Evolutionary conservation across 2,329 filamentous ascomycete genomes (phyloP).

Genomic region (Aspergillus awamori): DNA sequence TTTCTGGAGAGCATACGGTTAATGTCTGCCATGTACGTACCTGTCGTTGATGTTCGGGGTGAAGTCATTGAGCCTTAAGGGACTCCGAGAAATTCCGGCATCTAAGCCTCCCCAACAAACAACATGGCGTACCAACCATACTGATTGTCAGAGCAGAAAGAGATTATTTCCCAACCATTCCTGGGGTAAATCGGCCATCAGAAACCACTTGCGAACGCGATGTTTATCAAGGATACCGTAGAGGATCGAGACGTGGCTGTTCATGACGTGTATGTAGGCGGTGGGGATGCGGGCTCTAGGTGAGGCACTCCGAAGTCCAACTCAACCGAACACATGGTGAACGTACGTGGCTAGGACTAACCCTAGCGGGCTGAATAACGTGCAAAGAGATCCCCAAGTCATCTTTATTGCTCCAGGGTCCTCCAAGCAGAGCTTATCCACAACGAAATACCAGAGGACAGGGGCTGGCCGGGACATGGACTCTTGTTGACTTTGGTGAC

Average conservation of each 20-base stretch:
- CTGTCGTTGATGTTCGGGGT: neutral
- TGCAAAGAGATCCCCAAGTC: neutral
- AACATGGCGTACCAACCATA: neutral
- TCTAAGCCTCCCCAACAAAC: neutral
- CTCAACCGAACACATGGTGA: neutral
- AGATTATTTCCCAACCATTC: neutral
- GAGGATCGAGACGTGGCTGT: constrained; percentile 6
- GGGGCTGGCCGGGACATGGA: constrained; percentile 5
- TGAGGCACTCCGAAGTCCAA: constrained; percentile 7
- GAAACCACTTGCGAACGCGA: neutral
- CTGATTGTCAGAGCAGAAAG: neutral
- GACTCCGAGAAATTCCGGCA: neutral
- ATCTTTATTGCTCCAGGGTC: neutral
- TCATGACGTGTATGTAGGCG: constrained; percentile 15
- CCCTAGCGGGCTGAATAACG: neutral
- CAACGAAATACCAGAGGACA: neutral
- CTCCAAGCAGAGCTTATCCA: neutral
- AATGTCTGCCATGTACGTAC: neutral
- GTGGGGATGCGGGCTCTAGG: constrained; percentile 14
- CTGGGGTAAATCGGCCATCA: neutral
- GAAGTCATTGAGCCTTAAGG: neutral
- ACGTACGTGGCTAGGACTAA: constrained; percentile 5
- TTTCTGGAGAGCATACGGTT: neutral
- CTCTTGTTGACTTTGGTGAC: constrained; percentile 18
- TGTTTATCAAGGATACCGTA: neutral